Evolutionary conservation across 768 basidiomycete genomes (phyloP), one percentile per base, ranked within the genome.

Genomic region (Scleroderma citrinum): DNA sequence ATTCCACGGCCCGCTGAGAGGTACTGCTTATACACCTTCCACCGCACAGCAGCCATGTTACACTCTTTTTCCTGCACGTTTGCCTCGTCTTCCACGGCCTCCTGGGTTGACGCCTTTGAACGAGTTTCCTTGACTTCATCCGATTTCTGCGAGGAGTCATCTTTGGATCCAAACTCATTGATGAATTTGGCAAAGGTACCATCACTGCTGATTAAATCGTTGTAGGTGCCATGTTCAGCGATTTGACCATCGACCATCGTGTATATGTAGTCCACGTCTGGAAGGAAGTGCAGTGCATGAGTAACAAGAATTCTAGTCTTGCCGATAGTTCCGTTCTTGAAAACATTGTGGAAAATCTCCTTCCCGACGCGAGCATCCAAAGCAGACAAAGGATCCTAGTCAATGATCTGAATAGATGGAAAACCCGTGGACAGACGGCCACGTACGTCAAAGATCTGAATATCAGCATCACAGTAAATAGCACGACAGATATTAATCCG

Each of bases 281-380:
- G 86, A 21, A 97, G 76, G 71, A 94, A 88, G 66, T 95, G 92
- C 8, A 95, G 74, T 1, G 89, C 91, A 59, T 95, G 92, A 0
- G 93, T 97, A 40, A 95, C 92, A 45, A 97, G 80, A 40, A 97
- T 73, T 24, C 90, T 78, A 7, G 93, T 95, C 64, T 90, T 91
- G 38, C 75, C 78, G 5, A 71, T 61, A 13, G 80, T 70, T 14
- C 74, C 76, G 47, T 80, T 78, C 49, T 81, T 74, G 42, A 95
- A 76, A 11, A 92, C 87, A 50, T 93, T 84, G 59, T 87, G 80
- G 71, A 95, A 92, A 13, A 94, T 82, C 3, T 81, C 76, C 64
- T 87, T 88, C 35, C 92, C 92, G 43, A 95, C 91, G 60, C 93
- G 91, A 5, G 92, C 91, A 62, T 97, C 93, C 11, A 97, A 76